Base-by-base conservation (phyloP, 2,329 filamentous ascomycete species). In the Paraphoma chrysanthemicola region DNA sequence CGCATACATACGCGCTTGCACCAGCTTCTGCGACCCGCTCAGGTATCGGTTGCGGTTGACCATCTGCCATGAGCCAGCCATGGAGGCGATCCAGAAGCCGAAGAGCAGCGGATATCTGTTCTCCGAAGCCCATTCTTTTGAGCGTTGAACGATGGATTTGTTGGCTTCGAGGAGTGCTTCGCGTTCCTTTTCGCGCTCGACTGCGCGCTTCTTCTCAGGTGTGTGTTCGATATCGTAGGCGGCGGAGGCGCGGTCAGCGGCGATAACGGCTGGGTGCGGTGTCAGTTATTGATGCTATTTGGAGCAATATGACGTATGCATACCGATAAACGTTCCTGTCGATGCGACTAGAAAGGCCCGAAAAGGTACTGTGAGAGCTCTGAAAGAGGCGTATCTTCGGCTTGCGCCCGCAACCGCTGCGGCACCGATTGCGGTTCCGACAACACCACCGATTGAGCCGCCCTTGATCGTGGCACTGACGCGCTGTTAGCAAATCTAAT, bases 1-100 rank as follows among this genome's bases (percentile, higher is more conserved):
- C 3, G 93, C 93, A 79, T 97, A 97, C 63, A 97, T 90, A 85
- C 93, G 89, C 23, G 93, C 93, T 83, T 97, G 93, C 14, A 97
- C 93, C 18, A 97, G 81, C 84, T 97, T 97, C 83, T 97, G 93
- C 58, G 85, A 81, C 2, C 87, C 88, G 48, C 85, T 86, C 45
- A 96, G 83, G 74, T 89, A 91, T 63, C 86, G 88, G 75, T 92
- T 92, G 61, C 92, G 86, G 71, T 90, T 87, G 62, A 97, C 92
- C 30, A 96, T 76, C 53, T 83, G 87, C 64, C 95, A 85, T 4
- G 91, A 89, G 42, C 89, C 78, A 56, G 84, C 87, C 88, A 97
- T 94, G 68, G 88, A 88, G 39, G 89, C 90, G 12, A 94, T 78
- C 93, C 93, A 97, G 18, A 88, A 89, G 48, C 82, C 85, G 68